These are phyloP conservation scores for Corylus heterophylla DNA, from an alignment of 306 rosid species.

Conservation along the genomic window DNA sequence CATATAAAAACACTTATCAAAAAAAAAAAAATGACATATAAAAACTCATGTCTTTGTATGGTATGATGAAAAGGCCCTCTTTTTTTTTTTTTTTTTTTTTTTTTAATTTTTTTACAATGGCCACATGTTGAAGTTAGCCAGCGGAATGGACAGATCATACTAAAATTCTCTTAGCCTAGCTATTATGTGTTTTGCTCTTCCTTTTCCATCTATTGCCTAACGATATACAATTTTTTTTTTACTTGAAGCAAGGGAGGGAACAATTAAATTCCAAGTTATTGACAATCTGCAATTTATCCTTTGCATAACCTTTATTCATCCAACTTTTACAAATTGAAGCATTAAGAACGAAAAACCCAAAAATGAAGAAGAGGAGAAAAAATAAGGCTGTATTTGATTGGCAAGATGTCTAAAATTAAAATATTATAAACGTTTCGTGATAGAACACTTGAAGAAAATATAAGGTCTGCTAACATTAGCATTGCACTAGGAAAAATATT, in stretches of 20 bases:
- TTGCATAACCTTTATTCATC: neutral
- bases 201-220: too few relatives aligned
- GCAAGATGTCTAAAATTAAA: neutral
- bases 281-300: too few relatives aligned
- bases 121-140: neutral
- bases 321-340: neutral
- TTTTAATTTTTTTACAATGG: neutral
- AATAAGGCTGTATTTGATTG: neutral
- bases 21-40: neutral
- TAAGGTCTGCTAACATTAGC: neutral
- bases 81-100: too few relatives aligned
- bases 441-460: neutral
- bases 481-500: neutral
- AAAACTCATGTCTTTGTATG: neutral
- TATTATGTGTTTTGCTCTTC: too few relatives aligned
- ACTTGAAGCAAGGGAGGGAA: neutral
- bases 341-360: neutral
- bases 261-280: neutral
- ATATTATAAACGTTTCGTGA: too few relatives aligned
- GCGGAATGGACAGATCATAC: neutral
- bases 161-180: too few relatives aligned
- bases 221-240: neutral
- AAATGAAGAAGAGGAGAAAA: neutral
- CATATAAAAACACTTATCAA: neutral
- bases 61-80: neutral